Evolutionary conservation across 257 asterid genomes (phyloP), one percentile per base, ranked within the genome.

Genomic region (Nicotiana noctiflora): DNA sequence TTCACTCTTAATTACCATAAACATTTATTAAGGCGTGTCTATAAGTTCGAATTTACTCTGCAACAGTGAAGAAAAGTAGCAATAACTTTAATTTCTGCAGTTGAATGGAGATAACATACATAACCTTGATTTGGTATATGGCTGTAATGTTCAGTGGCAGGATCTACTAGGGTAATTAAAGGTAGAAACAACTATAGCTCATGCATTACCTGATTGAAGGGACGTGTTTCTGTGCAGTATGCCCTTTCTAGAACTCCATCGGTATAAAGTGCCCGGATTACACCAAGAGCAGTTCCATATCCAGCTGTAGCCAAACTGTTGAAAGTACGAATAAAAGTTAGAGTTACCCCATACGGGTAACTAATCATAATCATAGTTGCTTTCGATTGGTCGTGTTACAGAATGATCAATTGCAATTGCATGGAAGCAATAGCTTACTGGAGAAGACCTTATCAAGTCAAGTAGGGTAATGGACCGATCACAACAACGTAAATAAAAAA

Each of bases 261-360:
- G 79, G 90, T 92, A 79, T 95, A 90, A 79, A 95, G 93, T 60
- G 98, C 89, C 78, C 99, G 96, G 77, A 95, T 95, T 82, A 95
- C 98, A 21, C 99, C 99, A 40, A 95, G 84, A 86, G 99, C 99
- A 84, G 99, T 95, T 86, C 99, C 99, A 89, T 92, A 95, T 84
- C 99, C 99, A 86, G 98, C 98, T 62, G 99, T 95, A 59, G 99
- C 99, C 70, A 95, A 93, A 80, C 98, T 95, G 83, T 81, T 25
- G 67, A 29, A 80, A 32, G 13, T 80, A 29, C 18, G 8, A 81
- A 79, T 80, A 79, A 55, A 80, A 63, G 49, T 70, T 49, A 83
- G 79, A 85, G 81, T 75, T 63, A 55, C 75, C 83, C 67, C 44
- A 61, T 27, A 27, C 31, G 56, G 80, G 77, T 46, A 75, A 55